These are phyloP conservation scores for Ophiorrhiza pumila DNA, from an alignment of 257 asterid species.

Conservation along the genomic window DNA sequence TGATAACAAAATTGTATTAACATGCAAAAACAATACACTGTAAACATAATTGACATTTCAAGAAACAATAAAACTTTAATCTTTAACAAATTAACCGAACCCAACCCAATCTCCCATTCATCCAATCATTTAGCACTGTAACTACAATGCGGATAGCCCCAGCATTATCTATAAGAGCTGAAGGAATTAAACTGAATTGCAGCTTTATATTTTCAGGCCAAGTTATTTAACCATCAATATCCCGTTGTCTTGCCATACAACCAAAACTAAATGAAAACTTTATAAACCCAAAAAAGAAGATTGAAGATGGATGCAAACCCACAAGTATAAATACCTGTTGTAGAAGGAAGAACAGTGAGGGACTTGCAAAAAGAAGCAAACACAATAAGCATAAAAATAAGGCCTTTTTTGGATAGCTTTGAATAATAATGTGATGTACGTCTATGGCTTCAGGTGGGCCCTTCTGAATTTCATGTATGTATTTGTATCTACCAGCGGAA, in stretches of 20 bases:
- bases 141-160: background rate
- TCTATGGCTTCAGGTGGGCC: constrained; percentile 59
- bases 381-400: constrained; percentile 32
- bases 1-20: background rate
- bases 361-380: constrained; percentile 30
- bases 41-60: background rate
- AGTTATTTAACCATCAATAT: too few relatives aligned
- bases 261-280: background rate
- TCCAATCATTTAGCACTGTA: background rate
- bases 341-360: constrained; percentile 29
- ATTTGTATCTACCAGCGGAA: constrained; percentile 44
- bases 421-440: constrained; percentile 56
- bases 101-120: background rate
- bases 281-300: background rate
- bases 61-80: background rate
- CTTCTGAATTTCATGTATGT: constrained; percentile 46
- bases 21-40: background rate
- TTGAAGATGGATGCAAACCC: background rate
- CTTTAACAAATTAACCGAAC: background rate
- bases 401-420: constrained; percentile 28
- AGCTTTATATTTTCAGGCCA: background rate
- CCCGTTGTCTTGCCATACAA: constrained; percentile 5
- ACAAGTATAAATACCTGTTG: constrained; percentile 39
- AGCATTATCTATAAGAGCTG: background rate
- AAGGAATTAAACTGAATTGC: background rate